These are phyloP conservation scores for Nannizzia gypsea DNA, from an alignment of 2,329 filamentous ascomycete species.

Conservation along the genomic window DNA sequence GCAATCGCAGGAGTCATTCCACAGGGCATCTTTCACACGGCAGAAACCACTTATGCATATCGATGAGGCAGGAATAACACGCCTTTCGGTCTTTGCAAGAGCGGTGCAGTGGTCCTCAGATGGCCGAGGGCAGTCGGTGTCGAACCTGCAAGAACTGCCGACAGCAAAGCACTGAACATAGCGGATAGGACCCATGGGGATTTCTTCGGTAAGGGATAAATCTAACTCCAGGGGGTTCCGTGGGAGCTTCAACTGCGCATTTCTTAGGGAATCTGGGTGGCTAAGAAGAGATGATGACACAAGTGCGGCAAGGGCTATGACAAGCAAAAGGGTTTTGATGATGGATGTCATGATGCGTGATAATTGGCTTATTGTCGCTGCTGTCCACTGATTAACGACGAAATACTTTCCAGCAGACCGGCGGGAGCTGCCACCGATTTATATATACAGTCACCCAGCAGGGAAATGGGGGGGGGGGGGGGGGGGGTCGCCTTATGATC, in stretches of 20 bases:
- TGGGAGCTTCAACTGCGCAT: neutral
- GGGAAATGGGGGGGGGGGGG: no score
- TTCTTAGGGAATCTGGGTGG: neutral
- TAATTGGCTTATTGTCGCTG: neutral
- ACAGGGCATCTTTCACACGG: neutral
- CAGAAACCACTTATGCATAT: neutral
- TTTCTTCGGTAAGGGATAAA: neutral
- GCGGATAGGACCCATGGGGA: neutral
- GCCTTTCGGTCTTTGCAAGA: neutral
- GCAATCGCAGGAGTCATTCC: neutral
- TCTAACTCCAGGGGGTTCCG: neutral
- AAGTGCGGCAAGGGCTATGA: neutral
- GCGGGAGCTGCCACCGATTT: neutral
- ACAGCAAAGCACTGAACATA: neutral
- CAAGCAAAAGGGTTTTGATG: neutral
- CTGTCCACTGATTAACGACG: neutral
- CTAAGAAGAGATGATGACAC: neutral
- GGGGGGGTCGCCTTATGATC: neutral
- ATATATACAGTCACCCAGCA: neutral
- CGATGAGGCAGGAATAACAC: neutral
- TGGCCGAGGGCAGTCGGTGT: neutral
- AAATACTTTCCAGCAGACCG: neutral
- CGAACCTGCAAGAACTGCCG: neutral
- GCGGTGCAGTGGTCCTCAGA: neutral
- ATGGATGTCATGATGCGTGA: neutral